Conservation (phyloP, 208 protist species). For the Crithidia expoeki region DNA sequence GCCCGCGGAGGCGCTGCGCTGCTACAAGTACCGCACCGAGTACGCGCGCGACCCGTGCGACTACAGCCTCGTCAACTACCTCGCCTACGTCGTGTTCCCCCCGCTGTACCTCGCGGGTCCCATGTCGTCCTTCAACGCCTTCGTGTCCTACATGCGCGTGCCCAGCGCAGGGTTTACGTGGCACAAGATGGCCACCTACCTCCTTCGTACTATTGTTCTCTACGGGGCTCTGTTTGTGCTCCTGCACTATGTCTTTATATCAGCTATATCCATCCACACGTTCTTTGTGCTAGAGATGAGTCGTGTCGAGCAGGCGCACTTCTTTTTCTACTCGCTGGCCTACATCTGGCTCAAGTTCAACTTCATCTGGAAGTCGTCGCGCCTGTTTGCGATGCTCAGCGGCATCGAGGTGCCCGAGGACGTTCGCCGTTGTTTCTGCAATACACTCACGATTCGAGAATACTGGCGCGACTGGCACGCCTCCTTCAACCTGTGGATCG, state of each 20-base stretch:
- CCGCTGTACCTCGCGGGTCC: constrained; percentile 92
- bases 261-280: constrained; percentile 25
- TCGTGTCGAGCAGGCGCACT: constrained; percentile 66
- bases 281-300: constrained; percentile 58
- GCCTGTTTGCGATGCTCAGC: constrained; percentile 77
- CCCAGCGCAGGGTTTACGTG: constrained; percentile 16
- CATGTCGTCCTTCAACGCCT: constrained; percentile 90
- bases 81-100: constrained; percentile 89
- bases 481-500: constrained; percentile 93
- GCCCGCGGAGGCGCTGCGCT: constrained; percentile 34
- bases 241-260: no score
- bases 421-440: constrained; percentile 87
- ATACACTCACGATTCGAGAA: constrained; percentile 78
- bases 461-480: constrained; percentile 96
- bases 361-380: constrained; percentile 89
- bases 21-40: constrained; percentile 67
- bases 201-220: background rate
- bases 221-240: no score
- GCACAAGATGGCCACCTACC: constrained; percentile 22
- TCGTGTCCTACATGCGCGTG: constrained; percentile 72
- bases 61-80: constrained; percentile 81
- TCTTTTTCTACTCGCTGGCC: constrained; percentile 61
- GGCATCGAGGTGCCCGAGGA: constrained; percentile 91
- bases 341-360: constrained; percentile 93
- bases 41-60: constrained; percentile 44